Base-by-base conservation (phyloP, 345 rosid species). In the Pseudoturritis turrita region DNA sequence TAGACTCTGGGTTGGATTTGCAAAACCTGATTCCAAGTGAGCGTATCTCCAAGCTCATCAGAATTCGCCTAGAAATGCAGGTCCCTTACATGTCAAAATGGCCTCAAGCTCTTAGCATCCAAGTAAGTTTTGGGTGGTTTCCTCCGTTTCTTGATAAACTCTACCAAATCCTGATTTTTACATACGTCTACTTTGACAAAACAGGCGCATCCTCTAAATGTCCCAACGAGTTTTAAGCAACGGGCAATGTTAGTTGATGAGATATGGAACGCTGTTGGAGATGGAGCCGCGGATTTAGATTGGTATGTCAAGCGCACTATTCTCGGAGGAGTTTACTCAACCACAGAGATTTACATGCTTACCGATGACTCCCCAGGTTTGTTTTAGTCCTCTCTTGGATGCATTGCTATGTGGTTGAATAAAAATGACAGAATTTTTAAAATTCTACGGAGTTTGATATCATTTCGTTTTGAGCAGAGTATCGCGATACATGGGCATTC, bases 61-160 rank as follows among this genome's bases (percentile, higher is more conserved):
- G 81, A 70, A 77, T 77, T 74, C 93, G 96, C n/a, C 69, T 95
- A 26, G 96, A 95, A 77, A 88, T 88, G 97, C 99, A 91, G 72
- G 80, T 90, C 6, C 93, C 97, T n/a, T 87, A 87, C 71, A 79
- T 91, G 61, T 88, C 96, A 19, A 91, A 91, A 79, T 95, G 96
- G 97, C 86, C 97, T 6, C 97, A 95, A 73, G 97, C 96, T 75
- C 91, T 95, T 14, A 90, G 97, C 87, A 89, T 95, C 73, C 99
- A 95, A 78, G 78, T 74, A 15, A 31, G 62, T n/a, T 40, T 39
- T 7, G 11, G 10, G 74, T 47, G 37, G 11, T 11, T 17, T 2
- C 28, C 19, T 26, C 17, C 72, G 11, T 64, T 10, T 17, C 50
- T n/a, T 74, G 22, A 29, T 67, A 49, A 9, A 36, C 10, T 29